Percentiles rank a stretch among this genome's conserved stretches.
Conservation (phyloP, 345 rosid species). For the Salix purpurea region DNA sequence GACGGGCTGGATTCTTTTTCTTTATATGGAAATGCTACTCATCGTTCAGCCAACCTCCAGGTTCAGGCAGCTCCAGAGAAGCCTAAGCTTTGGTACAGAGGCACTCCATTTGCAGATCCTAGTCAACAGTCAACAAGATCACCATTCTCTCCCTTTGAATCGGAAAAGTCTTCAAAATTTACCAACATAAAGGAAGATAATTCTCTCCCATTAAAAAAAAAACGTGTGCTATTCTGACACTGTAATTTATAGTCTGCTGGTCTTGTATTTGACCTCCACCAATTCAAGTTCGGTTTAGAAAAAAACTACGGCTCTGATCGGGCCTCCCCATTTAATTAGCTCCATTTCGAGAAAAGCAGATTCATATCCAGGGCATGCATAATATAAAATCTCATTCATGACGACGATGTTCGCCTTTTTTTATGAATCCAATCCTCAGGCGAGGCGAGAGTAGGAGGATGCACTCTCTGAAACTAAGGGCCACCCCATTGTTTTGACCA, state of each 20-base stretch:
- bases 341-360: not conserved
- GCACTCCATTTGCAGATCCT: not conserved
- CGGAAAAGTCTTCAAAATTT: not conserved
- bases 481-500: not conserved
- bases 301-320: not conserved
- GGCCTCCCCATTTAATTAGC: not conserved
- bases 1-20: too few species aligned
- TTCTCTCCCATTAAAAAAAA: not conserved
- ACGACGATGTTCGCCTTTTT: not conserved
- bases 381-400: not conserved
- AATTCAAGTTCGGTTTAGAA: not conserved
- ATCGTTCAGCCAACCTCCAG: not conserved
- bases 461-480: not conserved
- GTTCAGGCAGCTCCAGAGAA: not conserved
- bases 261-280: not conserved
- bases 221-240: not conserved
- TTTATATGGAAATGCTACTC: too few species aligned
- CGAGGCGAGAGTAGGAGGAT: not conserved
- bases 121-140: not conserved
- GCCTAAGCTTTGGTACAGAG: not conserved
- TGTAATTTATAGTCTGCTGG: not conserved
- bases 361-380: too few species aligned
- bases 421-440: not conserved
- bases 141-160: not conserved
- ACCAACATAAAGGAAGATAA: not conserved